Evolutionary conservation across 306 rosid genomes (phyloP), one percentile per base, ranked within the genome.

Genomic region (Lablab purpureus): DNA sequence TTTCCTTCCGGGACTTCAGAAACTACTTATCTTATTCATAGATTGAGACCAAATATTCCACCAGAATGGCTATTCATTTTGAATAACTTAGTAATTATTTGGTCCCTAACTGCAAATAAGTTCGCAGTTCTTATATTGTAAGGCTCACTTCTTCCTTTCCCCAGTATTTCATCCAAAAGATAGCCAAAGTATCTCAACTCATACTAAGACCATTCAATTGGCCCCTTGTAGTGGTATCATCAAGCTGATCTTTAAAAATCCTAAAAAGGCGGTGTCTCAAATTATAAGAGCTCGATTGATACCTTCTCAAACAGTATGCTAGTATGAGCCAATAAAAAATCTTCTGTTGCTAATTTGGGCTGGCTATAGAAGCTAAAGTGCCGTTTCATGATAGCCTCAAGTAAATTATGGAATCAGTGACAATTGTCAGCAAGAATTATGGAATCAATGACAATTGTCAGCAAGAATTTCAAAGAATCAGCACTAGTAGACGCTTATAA

Each of bases 401-500:
- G 68, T 12, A 25, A 73, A 78, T 45, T 67, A 76, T 59, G 67
- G 55, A 67, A 54, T 21, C 75, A 45, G 23, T 23, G 58, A 51
- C 52, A 73, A 27, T 50, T 60, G 56, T 68, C 78, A 60, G 54
- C 73, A 60, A 36, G 5, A 71, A 27, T 58, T 71, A n/a, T n/a
- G n/a, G 55, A 67, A 54, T 21, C 75, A 45, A 30, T 23, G 58
- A 51, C 52, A 73, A 27, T 50, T 60, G 56, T 68, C 78, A 60
- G 54, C 73, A 60, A 36, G 5, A 71, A 27, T 58, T 71, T 72
- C 32, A 58, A 59, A 32, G 81, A 56, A 50, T 36, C 73, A 12
- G 36, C 65, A 74, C 75, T 30, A 21, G 71, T 13, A 22, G 69
- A 68, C 14, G 78, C 71, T 79, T 84, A 84, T 50, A 85, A 71